phyloP scores from a whole-genome alignment of 179 eudicot genomes.

The Pouteria campechiana region DNA sequence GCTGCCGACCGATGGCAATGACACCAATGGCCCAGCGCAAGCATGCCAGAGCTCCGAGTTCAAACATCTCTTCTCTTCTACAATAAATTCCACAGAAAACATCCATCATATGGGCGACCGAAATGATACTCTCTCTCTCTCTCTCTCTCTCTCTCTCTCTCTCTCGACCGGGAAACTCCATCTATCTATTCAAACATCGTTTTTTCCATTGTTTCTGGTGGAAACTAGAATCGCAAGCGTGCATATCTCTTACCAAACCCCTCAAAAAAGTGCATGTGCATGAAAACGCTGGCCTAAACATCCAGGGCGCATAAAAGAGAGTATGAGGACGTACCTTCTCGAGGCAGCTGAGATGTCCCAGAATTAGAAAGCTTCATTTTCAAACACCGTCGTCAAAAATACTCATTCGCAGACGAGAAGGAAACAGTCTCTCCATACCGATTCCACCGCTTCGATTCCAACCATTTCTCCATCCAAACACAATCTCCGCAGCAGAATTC shows the following conservation, averaged over 20 bases:
- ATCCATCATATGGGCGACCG: too few relatives aligned
- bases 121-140: too few relatives aligned
- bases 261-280: neutral
- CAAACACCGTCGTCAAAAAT: conserved; percentile 3
- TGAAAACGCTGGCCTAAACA: neutral
- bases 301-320: neutral
- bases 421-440: too few relatives aligned
- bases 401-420: neutral
- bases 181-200: neutral
- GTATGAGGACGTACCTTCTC: conserved; percentile 49
- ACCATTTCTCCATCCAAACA: neutral
- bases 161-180: neutral
- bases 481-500: neutral
- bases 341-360: conserved; percentile 66
- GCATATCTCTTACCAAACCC: neutral
- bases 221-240: neutral
- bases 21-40: conserved; percentile 91
- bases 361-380: conserved; percentile 98
- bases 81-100: conserved; percentile 12
- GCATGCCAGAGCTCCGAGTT: conserved; percentile 98
- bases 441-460: too few relatives aligned
- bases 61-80: conserved; percentile 79
- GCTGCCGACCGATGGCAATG: conserved; percentile 67
- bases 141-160: too few relatives aligned
- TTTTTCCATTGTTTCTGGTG: neutral